phyloP scores from a whole-genome alignment of 2,329 filamentous ascomycete genomes.

The Hirsutella minnesotensis region DNA sequence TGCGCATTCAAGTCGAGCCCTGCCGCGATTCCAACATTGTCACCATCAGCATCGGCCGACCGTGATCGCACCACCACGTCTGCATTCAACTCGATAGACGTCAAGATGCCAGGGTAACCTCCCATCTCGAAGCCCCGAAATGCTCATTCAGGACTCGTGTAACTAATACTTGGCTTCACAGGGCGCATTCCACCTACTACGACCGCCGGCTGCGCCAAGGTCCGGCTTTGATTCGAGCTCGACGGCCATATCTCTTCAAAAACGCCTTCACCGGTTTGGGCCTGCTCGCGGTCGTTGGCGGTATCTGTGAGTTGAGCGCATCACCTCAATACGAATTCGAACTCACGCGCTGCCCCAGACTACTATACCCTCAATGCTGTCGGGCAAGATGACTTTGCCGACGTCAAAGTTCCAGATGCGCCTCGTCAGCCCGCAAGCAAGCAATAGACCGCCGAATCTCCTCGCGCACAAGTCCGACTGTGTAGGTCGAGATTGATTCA shows the following conservation, averaged over 20 bases:
- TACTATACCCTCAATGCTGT: constrained; percentile 65
- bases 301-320: constrained; percentile 62
- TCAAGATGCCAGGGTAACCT: not conserved
- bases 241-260: constrained; percentile 83
- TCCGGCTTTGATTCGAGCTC: constrained; percentile 79
- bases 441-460: not conserved
- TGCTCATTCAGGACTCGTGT: not conserved
- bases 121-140: not conserved
- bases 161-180: constrained; percentile 17
- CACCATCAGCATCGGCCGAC: too few relatives aligned
- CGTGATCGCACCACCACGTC: too few relatives aligned
- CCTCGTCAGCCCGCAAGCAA: constrained; percentile 37
- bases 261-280: constrained; percentile 74
- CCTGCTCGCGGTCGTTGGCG: constrained; percentile 63
- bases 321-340: not conserved
- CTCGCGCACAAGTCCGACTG: too few relatives aligned
- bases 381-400: constrained; percentile 92
- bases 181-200: constrained; percentile 67
- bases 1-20: too few relatives aligned
- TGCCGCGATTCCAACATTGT: too few relatives aligned
- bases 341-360: constrained; percentile 26
- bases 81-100: too few relatives aligned
- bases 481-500: too few relatives aligned
- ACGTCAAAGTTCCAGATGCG: constrained; percentile 77
- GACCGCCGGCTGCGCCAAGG: constrained; percentile 77